Conservation (phyloP, 2,329 filamentous ascomycete genomes). For the Trichocomaceae sp. region DNA sequence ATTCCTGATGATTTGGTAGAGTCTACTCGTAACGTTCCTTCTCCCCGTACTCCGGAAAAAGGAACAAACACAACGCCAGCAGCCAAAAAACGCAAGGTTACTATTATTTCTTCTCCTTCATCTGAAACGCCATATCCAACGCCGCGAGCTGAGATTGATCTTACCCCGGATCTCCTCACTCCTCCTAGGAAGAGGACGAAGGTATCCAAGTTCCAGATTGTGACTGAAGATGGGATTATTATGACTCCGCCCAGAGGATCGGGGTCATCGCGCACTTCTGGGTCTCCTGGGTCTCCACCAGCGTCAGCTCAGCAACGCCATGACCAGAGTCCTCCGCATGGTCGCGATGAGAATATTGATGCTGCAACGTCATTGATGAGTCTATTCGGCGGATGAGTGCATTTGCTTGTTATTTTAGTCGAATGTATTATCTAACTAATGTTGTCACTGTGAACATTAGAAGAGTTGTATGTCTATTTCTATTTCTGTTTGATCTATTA, state of each 20-base stretch:
- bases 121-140: neutral
- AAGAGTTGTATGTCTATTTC: neutral
- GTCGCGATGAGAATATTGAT: neutral
- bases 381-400: neutral
- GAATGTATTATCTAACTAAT: neutral
- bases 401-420: neutral
- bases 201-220: slow-evolving; percentile 9
- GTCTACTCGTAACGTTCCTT: neutral
- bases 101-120: neutral
- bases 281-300: neutral
- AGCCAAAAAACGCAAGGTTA: slow-evolving; percentile 8
- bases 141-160: slow-evolving; percentile 13
- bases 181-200: slow-evolving; percentile 17
- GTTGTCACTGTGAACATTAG: neutral
- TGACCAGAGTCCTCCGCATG: neutral
- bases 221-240: slow-evolving; percentile 16
- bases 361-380: neutral
- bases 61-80: neutral
- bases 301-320: neutral
- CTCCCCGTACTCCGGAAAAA: neutral
- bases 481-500: neutral
- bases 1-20: slow-evolving; percentile 26
- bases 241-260: slow-evolving; percentile 11
- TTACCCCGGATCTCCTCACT: slow-evolving; percentile 8
- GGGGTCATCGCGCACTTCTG: slow-evolving; percentile 1